Evolutionary conservation across 331 rosid genomes (phyloP), one percentile per base, ranked within the genome.

Genomic region (Prunus yedoensis): DNA sequence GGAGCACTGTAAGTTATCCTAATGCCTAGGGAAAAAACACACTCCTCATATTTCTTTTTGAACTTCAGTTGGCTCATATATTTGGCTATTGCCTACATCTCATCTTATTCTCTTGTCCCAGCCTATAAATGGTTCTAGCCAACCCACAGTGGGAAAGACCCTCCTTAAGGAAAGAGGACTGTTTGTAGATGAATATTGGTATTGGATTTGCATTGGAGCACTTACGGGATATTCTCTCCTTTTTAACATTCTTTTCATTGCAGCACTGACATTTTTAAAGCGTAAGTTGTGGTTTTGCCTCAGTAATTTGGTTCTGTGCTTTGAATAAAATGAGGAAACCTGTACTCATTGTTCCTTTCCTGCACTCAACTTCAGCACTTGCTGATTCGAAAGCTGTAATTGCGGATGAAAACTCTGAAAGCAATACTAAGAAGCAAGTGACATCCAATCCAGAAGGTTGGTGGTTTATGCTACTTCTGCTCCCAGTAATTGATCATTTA

Each of bases 361-460:
- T 78, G 67, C 47, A 20, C 70, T 74, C 23, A 21, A 60, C 73
- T 84, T 85, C 92, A 91, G 94, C 89, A 30, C 68, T 86, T 0
- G 72, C 81, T 23, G 86, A 76, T 80, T 75, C 84, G 52, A 89
- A 87, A 80, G 81, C 89, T 32, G 70, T 81, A 28, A 74, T 75
- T 32, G 35, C 16, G 38, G 83, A 76, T 15, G 85, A 85, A 28
- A 79, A 49, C 21, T 50, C 70, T 63, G 83, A 83, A 52, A 80
- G 73, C 74, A 77, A 51, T 60, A 69, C 60, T 16, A 71, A 61
- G 71, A 61, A 20, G 18, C 61, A 15, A 27, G 14, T 38, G 47
- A 20, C 49, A 69, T 76, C 81, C 27, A 46, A 38, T 71, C 46
- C 73, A 17, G 79, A 75, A 77, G 86, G 71, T 82, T 51, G 61